Evolutionary conservation across 1,284 basidiomycete species (phyloP), one percentile per base, ranked within the genome.

Genomic region (Cryptococcus sp.): DNA sequence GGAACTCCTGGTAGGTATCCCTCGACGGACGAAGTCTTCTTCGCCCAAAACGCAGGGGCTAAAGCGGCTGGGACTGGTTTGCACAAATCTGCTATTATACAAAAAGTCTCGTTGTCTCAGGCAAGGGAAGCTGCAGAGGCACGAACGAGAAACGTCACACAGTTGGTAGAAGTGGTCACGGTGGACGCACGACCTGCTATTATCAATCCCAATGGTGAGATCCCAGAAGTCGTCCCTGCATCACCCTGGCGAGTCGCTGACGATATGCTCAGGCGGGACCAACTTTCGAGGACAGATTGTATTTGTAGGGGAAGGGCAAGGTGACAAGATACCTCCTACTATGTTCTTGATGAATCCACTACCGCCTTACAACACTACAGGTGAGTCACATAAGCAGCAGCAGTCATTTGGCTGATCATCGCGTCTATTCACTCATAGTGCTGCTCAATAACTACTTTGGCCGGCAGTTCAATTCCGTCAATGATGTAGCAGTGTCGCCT

Each of bases 391-490:
- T 15, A 5, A n/a, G 23, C 27, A 27, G n/a, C 23, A 47, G 20
- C 27, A 48, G 15, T 6, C n/a, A 22, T 35, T 8, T 35, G 31
- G 31, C 31, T 35, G 5, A 35, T 35, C 31, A 47, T 27, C 22
- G 10, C 19, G 40, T 39, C 38, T 7, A 49, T 54, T 10, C 6
- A 25, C 11, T n/a, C 31, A 1, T 50, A 20, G 83, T 87, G 42
- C 68, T 88, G 17, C 70, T 88, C 56, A 85, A 89, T 78, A 89
- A 87, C 75, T 87, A 81, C 70, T 87, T 84, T 67, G 89, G 89
- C 3, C 81, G 88, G 10, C 88, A 90, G 68, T 92, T 91, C 79
- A 90, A 88, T 77, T 88, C 88, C 1, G 76, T 90, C 53, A 90
- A 91, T 72, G 90, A 92, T 70, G 79, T 87, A 57, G 89, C 87